phyloP scores from a whole-genome alignment of 495 filamentous ascomycete genomes.

The Aspergillus sclerotiicarbonarius region DNA sequence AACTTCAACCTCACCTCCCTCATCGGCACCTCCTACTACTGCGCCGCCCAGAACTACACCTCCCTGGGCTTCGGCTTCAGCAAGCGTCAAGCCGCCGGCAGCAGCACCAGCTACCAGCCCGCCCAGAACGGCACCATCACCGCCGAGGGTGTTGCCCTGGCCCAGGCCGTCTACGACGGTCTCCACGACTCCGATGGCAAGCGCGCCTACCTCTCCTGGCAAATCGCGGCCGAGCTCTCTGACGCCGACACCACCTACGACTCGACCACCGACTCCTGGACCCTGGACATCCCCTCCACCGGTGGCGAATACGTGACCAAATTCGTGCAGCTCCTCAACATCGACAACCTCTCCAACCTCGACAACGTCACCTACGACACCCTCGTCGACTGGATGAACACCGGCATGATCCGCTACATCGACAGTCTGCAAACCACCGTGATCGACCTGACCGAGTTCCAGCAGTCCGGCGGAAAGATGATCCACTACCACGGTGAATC shows the following conservation, averaged over 20 bases:
- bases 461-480: constrained; percentile 44
- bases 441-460: constrained; percentile 45
- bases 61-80: constrained; percentile 38
- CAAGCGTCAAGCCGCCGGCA: constrained; percentile 30
- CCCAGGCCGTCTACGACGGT: constrained; percentile 32
- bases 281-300: constrained; percentile 21
- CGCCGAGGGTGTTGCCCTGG: constrained; percentile 28
- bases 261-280: constrained; percentile 20
- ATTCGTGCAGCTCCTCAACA: constrained; percentile 26
- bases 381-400: constrained; percentile 45
- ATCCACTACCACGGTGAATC: constrained; percentile 54
- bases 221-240: constrained; percentile 27
- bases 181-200: constrained; percentile 31
- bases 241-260: constrained; percentile 28
- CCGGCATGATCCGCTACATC: constrained; percentile 27
- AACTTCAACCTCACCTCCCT: constrained; percentile 43
- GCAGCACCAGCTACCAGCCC: constrained; percentile 29
- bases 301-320: constrained; percentile 28
- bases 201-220: constrained; percentile 35
- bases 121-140: constrained; percentile 32
- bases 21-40: constrained; percentile 50
- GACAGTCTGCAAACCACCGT: constrained; percentile 33
- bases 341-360: constrained; percentile 30
- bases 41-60: constrained; percentile 36
- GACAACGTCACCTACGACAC: constrained; percentile 50